Evolutionary conservation across 2,329 filamentous ascomycete species (phyloP), one percentile per base, ranked within the genome.

Genomic region (Alternaria sp.): DNA sequence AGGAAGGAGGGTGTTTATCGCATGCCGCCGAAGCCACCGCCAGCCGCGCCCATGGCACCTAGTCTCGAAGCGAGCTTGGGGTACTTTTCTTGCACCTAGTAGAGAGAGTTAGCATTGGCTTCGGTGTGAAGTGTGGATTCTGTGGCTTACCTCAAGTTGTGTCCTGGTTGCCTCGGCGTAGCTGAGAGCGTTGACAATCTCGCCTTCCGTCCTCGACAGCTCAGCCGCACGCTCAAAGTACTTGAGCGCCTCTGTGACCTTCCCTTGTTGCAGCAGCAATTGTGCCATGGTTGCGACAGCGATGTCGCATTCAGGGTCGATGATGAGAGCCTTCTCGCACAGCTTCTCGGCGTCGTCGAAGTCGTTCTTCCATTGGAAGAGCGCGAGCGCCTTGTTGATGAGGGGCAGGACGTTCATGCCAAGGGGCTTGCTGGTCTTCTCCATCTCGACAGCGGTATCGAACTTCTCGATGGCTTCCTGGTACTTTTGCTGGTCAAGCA

Each of bases 361-460:
- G 82, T 98, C 95, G 76, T 96, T 92, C 87, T 97, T 98, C 92
- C 94, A 97, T 81, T 99, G 96, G 88, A 97, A 98, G 50, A 98
- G 86, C 12, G 95, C 94, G 26, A 99, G 87, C 6, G 96, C 94
- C 86, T 99, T 99, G 89, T 99, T 99, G 84, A 99, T 98, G 55
- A 99, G 86, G 14, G 96, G 96, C 68, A 99, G 85, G 28, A 99
- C 96, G 76, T 99, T 99, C 91, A 99, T 98, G 65, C 93, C 92
- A 81, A 96, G 90, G 14, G 94, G 94, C 84, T 96, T 96, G 69
- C 89, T 90, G 82, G 93, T 90, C 86, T 96, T 96, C 87, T 99
- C 96, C 91, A 98, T 95, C 79, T 98, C 94, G 70, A 98, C 94
- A n/a, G 96, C 96, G 25, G 90, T 96, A 80, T 99, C 96, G 76